These are phyloP conservation scores for Fusarium chlamydosporum DNA, from an alignment of 2,329 filamentous ascomycete genomes.

Conservation along the genomic window DNA sequence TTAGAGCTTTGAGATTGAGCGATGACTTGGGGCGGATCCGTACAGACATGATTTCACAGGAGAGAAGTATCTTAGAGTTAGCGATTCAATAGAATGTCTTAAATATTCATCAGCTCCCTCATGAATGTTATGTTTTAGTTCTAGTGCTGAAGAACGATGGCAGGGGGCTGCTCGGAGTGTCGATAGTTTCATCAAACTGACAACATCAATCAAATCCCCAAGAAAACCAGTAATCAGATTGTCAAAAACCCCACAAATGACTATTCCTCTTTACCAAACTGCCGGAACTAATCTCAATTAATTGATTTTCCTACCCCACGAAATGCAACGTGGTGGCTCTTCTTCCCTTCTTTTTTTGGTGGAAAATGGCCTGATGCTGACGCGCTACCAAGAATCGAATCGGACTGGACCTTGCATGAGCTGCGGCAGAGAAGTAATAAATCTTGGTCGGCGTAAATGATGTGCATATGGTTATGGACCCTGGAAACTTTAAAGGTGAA, in stretches of 20 bases:
- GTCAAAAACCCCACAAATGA: slow-evolving; percentile 23
- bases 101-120: background rate
- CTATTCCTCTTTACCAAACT: slow-evolving; percentile 15
- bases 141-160: background rate
- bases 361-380: slow-evolving; percentile 49
- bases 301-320: slow-evolving; percentile 44
- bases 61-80: background rate
- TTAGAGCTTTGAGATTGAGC: background rate
- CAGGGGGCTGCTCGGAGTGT: background rate
- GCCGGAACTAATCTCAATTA: slow-evolving; percentile 11
- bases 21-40: background rate
- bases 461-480: background rate
- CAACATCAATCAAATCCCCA: background rate
- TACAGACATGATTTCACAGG: slow-evolving; percentile 6
- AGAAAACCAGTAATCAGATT: background rate
- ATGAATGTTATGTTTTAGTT: background rate
- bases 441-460: background rate
- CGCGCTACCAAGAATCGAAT: slow-evolving; percentile 19
- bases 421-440: slow-evolving; percentile 8
- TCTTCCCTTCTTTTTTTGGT: slow-evolving; percentile 18
- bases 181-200: background rate
- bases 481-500: background rate
- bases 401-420: slow-evolving; percentile 29
- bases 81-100: background rate
- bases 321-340: slow-evolving; percentile 49